phyloP scores from a whole-genome alignment of 2,329 filamentous ascomycete species.

The Hymenoscyphus scutula region DNA sequence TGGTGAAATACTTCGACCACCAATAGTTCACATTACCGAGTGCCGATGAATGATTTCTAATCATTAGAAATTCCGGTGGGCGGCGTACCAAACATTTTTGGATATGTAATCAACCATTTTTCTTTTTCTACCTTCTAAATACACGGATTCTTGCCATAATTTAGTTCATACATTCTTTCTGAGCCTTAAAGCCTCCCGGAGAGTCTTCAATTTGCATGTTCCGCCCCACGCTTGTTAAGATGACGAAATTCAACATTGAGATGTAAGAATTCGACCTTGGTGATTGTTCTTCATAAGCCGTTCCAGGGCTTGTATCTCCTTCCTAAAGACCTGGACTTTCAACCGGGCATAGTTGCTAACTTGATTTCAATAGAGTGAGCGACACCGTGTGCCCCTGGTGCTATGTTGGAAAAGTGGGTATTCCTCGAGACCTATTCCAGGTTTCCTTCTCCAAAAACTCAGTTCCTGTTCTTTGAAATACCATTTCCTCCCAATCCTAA shows the following conservation, averaged over 20 bases:
- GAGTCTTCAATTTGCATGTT: slow-evolving; percentile 22
- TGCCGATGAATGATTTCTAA: slow-evolving; percentile 24
- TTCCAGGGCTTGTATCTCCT: too few relatives aligned
- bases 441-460: too few relatives aligned
- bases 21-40: background rate
- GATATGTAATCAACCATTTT: slow-evolving; percentile 24
- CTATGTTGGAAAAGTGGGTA: slow-evolving; percentile 65
- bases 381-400: slow-evolving; percentile 80
- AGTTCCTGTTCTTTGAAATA: too few relatives aligned
- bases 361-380: slow-evolving; percentile 47
- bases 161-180: background rate
- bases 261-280: slow-evolving; percentile 39
- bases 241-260: slow-evolving; percentile 75
- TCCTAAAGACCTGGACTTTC: background rate
- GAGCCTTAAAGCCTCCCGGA: background rate
- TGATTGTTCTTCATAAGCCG: background rate
- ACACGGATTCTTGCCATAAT: background rate
- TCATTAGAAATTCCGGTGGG: slow-evolving; percentile 10
- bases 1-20: background rate
- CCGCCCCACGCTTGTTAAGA: slow-evolving; percentile 39
- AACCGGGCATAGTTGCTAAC: background rate
- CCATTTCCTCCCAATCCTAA: too few relatives aligned
- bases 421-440: too few relatives aligned
- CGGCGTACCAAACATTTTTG: slow-evolving; percentile 1
- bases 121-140: slow-evolving; percentile 1